A percentile compares a stretch with the other conserved stretches of the same genome.
phyloP scores from a whole-genome alignment of 129 eudicot species.

The carrot (Daucus carota) region DH1_v3.0 NC_030384.2:42619501-42620000 shows the following conservation, averaged over 20 bases:
- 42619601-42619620: constrained; percentile 65
- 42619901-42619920: constrained; percentile 47
- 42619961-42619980: constrained; percentile 79
- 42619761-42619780: constrained; percentile 65
- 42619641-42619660: constrained; percentile 90
- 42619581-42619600: constrained; percentile 77
- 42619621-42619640: constrained; percentile 50
- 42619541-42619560: constrained; percentile 52
- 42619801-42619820: constrained; percentile 55
- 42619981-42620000: constrained; percentile 82
- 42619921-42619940: constrained; percentile 61
- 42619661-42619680: constrained; percentile 72
- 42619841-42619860: constrained; percentile 72
- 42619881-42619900: constrained; percentile 67
- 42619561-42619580: constrained; percentile 54
- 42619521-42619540: constrained; percentile 41
- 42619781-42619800: constrained; percentile 60
- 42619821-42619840: constrained; percentile 59
- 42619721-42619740: constrained; percentile 69
- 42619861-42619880: constrained; percentile 70
- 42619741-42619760: constrained; percentile 38
- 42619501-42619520: constrained; percentile 41
- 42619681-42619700: constrained; percentile 74
- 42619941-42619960: constrained; percentile 66
- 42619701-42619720: constrained; percentile 58